Conservation (phyloP, 1,139 yeast species). For the Sugiyamaella novakii region DNA sequence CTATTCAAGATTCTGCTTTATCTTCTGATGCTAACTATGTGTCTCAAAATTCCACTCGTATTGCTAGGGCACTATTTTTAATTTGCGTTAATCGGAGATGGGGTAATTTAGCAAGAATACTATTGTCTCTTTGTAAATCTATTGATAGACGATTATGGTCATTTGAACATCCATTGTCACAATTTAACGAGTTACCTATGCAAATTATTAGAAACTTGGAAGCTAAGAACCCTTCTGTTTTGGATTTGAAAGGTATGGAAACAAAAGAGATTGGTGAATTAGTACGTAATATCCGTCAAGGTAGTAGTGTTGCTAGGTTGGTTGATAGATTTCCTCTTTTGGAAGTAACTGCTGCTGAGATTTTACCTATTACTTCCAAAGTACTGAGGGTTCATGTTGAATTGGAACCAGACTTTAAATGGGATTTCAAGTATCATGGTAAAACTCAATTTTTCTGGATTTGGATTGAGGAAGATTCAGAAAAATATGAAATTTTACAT, state of each 20-base stretch:
- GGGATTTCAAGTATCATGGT: conserved; percentile 86
- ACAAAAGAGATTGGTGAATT: conserved; percentile 81
- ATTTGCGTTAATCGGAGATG: conserved; percentile 86
- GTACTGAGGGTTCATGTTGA: conserved; percentile 80
- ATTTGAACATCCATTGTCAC: conserved; percentile 80
- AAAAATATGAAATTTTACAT: conserved; percentile 67
- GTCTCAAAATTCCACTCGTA: conserved; percentile 93
- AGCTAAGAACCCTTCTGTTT: conserved; percentile 67
- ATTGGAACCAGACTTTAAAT: conserved; percentile 72
- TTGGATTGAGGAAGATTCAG: conserved; percentile 82
- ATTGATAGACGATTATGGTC: conserved; percentile 86
- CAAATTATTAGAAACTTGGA: conserved; percentile 65
- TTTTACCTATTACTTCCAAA: conserved; percentile 86
- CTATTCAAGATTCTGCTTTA: conserved; percentile 72
- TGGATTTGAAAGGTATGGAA: conserved; percentile 70
- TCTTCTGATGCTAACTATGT: conserved; percentile 88
- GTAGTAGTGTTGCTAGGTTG: conserved; percentile 59
- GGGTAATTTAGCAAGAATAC: conserved; percentile 76
- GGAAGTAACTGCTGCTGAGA: conserved; percentile 66
- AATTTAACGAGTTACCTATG: conserved; percentile 51
- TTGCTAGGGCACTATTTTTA: conserved; percentile 84
- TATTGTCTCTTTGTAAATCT: conserved; percentile 81
- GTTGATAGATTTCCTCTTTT: conserved; percentile 76
- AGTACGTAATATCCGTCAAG: conserved; percentile 80
- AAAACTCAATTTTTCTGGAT: conserved; percentile 92